A percentile compares a stretch with the other conserved stretches of the same genome.
Evolutionary conservation across 192 early-diverging fungal species (phyloP).

Genomic region (Phycomyces nitens): DNA sequence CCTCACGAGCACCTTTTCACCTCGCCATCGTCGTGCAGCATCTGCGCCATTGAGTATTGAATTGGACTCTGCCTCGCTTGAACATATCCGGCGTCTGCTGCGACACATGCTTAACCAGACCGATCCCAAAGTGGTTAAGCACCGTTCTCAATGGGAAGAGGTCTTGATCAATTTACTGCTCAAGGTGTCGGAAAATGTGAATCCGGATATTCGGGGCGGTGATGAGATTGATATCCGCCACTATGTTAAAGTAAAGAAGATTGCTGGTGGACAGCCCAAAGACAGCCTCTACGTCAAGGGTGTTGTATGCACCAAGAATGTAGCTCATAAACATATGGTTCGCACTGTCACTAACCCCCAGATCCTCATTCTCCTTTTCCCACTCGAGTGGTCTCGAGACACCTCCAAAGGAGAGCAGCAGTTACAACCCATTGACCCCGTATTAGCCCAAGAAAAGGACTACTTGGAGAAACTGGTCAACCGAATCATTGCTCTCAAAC

Average conservation of each 20-base stretch:
- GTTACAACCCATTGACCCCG: constrained; percentile 75
- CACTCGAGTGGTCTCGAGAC: constrained; percentile 73
- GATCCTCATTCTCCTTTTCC: constrained; percentile 82
- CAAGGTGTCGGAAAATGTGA: constrained; percentile 55
- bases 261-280: constrained; percentile 76
- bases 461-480: constrained; percentile 74
- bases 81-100: constrained; percentile 65
- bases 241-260: constrained; percentile 93
- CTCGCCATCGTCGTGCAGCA: constrained; percentile 26
- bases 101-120: constrained; percentile 68
- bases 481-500: constrained; percentile 70
- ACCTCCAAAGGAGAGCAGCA: constrained; percentile 57
- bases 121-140: constrained; percentile 41
- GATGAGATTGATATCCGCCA: constrained; percentile 84
- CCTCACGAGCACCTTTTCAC: constrained; percentile 9
- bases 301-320: constrained; percentile 86
- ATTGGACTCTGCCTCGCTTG: constrained; percentile 57
- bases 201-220: constrained; percentile 63
- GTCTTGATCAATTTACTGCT: constrained; percentile 67
- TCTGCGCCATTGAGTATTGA: constrained; percentile 35
- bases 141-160: constrained; percentile 58
- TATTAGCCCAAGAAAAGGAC: constrained; percentile 79
- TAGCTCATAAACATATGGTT: constrained; percentile 90
- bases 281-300: constrained; percentile 85
- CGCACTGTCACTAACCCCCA: constrained; percentile 61